A percentile compares a stretch with the other conserved stretches of the same genome.
Evolutionary conservation across 176 grass and related monocot species (phyloP).

Genomic region (Cymbopogon citratus): DNA sequence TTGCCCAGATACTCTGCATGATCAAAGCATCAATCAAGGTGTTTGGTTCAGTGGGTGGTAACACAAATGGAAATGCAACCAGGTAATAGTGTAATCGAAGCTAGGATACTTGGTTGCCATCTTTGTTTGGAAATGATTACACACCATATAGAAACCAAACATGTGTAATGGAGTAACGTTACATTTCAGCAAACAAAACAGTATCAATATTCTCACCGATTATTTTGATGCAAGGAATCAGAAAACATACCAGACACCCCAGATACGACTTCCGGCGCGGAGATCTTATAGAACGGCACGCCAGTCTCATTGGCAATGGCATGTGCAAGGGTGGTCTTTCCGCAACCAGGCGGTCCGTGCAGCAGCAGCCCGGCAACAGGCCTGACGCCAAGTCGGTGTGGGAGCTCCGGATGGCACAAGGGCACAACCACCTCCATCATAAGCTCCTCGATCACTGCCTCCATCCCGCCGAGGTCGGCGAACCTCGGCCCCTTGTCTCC

Average conservation of each 20-base stretch:
- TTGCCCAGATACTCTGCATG: neutral
- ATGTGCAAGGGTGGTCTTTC: slow-evolving; percentile 84
- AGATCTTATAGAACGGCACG: slow-evolving; percentile 93
- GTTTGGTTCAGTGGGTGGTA: too few relatives aligned
- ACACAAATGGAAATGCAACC: too few relatives aligned
- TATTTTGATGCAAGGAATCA: neutral
- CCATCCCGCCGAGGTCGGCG: slow-evolving; percentile 66
- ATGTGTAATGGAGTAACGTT: too few relatives aligned
- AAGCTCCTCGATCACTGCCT: slow-evolving; percentile 55
- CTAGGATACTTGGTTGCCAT: too few relatives aligned
- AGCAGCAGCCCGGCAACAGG: slow-evolving; percentile 74
- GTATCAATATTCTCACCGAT: rapidly evolving
- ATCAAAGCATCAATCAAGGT: neutral
- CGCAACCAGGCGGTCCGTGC: slow-evolving; percentile 78
- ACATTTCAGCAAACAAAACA: too few relatives aligned
- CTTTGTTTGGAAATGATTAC: too few relatives aligned
- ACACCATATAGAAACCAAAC: too few relatives aligned
- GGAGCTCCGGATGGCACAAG: slow-evolving; percentile 69
- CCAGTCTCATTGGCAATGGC: slow-evolving; percentile 87
- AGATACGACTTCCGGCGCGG: slow-evolving; percentile 72
- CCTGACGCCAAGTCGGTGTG: slow-evolving; percentile 58
- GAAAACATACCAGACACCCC: slow-evolving; percentile 64
- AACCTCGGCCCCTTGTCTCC: slow-evolving; percentile 51
- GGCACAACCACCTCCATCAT: slow-evolving; percentile 95
- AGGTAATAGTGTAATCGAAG: too few relatives aligned